Conservation (phyloP, 2,329 filamentous ascomycete species). For the Curvularia lunata region DNA sequence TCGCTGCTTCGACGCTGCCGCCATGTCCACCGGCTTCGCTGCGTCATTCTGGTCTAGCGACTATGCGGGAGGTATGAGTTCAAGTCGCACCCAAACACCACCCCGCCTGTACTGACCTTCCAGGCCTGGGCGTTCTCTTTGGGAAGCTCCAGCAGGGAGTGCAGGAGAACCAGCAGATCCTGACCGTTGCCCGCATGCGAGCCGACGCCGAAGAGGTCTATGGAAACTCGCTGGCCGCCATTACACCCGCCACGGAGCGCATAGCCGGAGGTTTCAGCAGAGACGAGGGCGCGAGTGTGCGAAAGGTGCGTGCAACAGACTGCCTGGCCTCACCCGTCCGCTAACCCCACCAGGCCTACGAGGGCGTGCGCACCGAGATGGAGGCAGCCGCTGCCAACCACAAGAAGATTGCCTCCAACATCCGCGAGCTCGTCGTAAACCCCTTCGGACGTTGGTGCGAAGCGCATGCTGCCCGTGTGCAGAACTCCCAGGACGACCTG, state of each 20-base stretch:
- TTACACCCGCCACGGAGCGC: constrained; percentile 81
- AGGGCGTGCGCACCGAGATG: constrained; percentile 92
- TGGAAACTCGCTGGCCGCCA: constrained; percentile 78
- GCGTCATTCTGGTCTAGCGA: constrained; percentile 98
- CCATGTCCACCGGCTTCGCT: constrained; percentile 68
- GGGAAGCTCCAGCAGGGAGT: constrained; percentile 96
- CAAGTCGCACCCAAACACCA: constrained; percentile 30
- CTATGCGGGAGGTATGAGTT: constrained; percentile 86
- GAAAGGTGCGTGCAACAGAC: constrained; percentile 70
- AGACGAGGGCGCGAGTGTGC: constrained; percentile 94
- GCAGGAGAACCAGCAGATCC: constrained; percentile 90
- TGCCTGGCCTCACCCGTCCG: not conserved
- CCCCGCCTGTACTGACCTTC: constrained; percentile 32
- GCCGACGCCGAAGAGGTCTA: constrained; percentile 95
- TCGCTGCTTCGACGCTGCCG: constrained; percentile 23
- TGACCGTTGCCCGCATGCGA: constrained; percentile 90
- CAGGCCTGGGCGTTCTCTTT: constrained; percentile 87
- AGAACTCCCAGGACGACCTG: constrained; percentile 93
- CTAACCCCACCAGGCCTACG: constrained; percentile 75
- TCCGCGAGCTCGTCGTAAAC: constrained; percentile 91
- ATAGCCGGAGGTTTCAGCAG: constrained; percentile 81
- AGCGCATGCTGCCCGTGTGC: constrained; percentile 86
- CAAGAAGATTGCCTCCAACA: constrained; percentile 94
- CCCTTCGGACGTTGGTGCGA: constrained; percentile 97
- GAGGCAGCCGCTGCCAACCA: constrained; percentile 87